Evolutionary conservation across 208 protist species (phyloP).

Genomic region (Trypanosoma scelopori): DNA sequence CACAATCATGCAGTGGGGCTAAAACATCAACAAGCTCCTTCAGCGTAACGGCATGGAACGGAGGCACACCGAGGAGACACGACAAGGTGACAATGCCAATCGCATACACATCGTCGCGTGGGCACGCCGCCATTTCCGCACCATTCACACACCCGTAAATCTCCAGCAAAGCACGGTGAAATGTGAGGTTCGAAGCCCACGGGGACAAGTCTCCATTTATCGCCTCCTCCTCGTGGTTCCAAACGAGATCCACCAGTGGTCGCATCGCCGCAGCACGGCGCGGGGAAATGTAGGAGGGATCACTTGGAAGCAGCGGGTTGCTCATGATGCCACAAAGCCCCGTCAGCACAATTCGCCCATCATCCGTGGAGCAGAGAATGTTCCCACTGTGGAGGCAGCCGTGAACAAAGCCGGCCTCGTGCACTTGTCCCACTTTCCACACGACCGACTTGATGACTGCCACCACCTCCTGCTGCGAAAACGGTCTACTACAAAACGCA

Average conservation of each 20-base stretch:
- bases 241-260: conserved; percentile 23
- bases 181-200: conserved; percentile 14
- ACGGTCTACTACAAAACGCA: conserved; percentile 33
- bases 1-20: background rate
- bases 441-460: conserved; percentile 56
- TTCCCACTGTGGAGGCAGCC: conserved; percentile 80
- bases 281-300: conserved; percentile 51
- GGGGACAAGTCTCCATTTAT: background rate
- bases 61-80: conserved; percentile 55
- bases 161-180: conserved; percentile 20
- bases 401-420: conserved; percentile 63
- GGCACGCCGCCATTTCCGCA: conserved; percentile 13
- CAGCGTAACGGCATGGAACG: conserved; percentile 44
- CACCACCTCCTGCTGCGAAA: conserved; percentile 41
- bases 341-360: conserved; percentile 63
- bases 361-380: conserved; percentile 63
- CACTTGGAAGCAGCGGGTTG: conserved; percentile 35
- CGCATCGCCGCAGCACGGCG: conserved; percentile 28
- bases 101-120: conserved; percentile 78
- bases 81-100: conserved; percentile 55
- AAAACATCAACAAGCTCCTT: conserved; percentile 32
- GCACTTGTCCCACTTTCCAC: conserved; percentile 43
- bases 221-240: background rate
- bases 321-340: conserved; percentile 58
- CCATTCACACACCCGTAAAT: conserved; percentile 14